phyloP scores from a whole-genome alignment of 2,329 filamentous ascomycete genomes.

The Pseudogymnoascus sp. region DNA sequence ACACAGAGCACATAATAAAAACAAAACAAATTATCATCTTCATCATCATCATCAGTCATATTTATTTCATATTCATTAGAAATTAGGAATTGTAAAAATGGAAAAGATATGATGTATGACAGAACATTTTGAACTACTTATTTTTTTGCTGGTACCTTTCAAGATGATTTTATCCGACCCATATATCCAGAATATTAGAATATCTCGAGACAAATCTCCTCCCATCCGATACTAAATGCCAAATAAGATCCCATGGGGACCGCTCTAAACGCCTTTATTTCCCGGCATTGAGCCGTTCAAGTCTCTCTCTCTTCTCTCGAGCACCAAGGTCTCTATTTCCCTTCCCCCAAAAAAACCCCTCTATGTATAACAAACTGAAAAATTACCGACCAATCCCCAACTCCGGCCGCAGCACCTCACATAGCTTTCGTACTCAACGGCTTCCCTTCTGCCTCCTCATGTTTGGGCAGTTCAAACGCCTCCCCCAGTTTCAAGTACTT shows the following conservation, averaged over 20 bases:
- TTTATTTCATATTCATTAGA: neutral
- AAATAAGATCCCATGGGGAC: no score
- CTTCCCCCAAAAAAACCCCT: neutral
- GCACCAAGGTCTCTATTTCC: neutral
- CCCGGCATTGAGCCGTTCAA: neutral
- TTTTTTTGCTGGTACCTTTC: neutral
- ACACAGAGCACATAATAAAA: neutral
- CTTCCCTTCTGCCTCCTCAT: neutral
- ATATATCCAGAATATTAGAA: neutral
- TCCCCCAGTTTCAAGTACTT: neutral
- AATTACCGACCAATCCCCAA: neutral
- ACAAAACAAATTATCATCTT: neutral
- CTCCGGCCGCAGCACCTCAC: neutral
- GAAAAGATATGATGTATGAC: neutral
- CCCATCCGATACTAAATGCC: neutral
- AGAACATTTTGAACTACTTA: neutral
- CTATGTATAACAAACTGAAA: neutral
- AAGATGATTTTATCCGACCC: neutral
- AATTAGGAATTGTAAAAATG: neutral
- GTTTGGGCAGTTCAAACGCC: neutral
- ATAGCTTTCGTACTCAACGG: neutral
- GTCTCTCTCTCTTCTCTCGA: neutral
- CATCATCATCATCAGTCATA: neutral
- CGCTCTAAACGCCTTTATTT: neutral
- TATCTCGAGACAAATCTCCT: neutral